A percentile compares a stretch with the other conserved stretches of the same genome.
Conservation (phyloP, 2,329 filamentous ascomycete genomes). For the Pyrenophora teres region DNA sequence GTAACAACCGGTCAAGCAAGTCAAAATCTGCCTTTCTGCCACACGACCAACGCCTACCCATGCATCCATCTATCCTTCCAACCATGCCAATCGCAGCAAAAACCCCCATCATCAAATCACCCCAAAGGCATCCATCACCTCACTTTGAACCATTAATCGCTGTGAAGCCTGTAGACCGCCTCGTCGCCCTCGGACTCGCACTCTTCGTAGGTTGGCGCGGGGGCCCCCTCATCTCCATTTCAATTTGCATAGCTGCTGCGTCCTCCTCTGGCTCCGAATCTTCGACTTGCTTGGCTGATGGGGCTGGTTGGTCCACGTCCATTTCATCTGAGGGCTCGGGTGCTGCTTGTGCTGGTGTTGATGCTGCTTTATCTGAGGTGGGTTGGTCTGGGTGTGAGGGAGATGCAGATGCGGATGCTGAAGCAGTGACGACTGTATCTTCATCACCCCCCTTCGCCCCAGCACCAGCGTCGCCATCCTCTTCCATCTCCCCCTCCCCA, state of each 20-base stretch:
- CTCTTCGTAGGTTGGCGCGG: constrained; percentile 7
- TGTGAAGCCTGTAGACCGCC: constrained; percentile 37
- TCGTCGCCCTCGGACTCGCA: constrained; percentile 15
- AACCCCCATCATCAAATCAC: neutral
- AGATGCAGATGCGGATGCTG: neutral
- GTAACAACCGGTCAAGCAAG: too few species aligned
- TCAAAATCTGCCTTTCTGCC: neutral
- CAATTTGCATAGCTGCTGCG: constrained; percentile 45
- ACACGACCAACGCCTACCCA: too few species aligned
- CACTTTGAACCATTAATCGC: constrained; percentile 39
- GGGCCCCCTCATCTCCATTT: constrained; percentile 48
- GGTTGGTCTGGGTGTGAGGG: neutral
- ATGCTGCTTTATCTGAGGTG: too few species aligned
- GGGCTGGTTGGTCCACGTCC: constrained; percentile 13
- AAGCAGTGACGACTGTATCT: neutral
- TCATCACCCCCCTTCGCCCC: neutral
- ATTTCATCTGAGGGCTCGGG: constrained; percentile 13
- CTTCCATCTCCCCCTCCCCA: constrained; percentile 3
- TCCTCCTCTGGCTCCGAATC: constrained; percentile 38
- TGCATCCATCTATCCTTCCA: too few species aligned
- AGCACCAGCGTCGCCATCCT: neutral
- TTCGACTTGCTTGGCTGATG: constrained; percentile 9
- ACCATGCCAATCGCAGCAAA: too few species aligned
- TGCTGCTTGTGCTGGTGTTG: neutral
- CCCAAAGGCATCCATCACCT: neutral